Evolutionary conservation across 257 asterid species (phyloP).

Genomic region (Buddleja alternifolia): DNA sequence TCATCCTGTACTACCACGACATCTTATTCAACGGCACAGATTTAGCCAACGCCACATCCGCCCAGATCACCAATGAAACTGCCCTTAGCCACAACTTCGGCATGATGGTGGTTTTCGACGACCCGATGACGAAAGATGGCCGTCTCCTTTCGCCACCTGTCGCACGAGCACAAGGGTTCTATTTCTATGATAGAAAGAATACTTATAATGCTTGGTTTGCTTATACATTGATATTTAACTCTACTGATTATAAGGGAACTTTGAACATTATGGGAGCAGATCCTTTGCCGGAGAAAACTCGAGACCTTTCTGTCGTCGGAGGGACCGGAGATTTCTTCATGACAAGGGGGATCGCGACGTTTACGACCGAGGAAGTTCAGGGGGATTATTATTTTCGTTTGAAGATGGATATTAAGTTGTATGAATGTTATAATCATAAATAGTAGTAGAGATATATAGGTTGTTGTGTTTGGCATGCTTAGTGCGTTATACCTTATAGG

Average conservation of each 20-base stretch:
- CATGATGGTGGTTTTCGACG: slow-evolving; percentile 56
- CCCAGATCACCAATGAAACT: slow-evolving; percentile 30
- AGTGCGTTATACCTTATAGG: too few relatives aligned
- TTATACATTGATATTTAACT: slow-evolving; percentile 56
- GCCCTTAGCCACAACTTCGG: slow-evolving; percentile 46
- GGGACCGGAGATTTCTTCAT: slow-evolving; percentile 76
- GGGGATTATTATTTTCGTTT: slow-evolving; percentile 63
- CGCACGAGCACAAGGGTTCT: slow-evolving; percentile 65
- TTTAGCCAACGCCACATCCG: slow-evolving; percentile 56
- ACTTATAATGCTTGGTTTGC: slow-evolving; percentile 64
- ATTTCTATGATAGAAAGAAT: slow-evolving; percentile 56
- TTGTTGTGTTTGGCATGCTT: not conserved
- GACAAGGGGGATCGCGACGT: slow-evolving; percentile 62
- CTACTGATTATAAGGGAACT: slow-evolving; percentile 53
- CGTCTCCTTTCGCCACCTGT: slow-evolving; percentile 45
- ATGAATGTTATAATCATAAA: slow-evolving; percentile 45
- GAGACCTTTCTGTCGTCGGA: slow-evolving; percentile 64
- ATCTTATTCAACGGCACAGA: slow-evolving; percentile 63
- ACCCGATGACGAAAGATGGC: slow-evolving; percentile 55
- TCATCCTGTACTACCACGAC: slow-evolving; percentile 66
- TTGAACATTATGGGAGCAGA: slow-evolving; percentile 65
- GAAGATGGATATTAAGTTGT: slow-evolving; percentile 69
- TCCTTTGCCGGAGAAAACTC: slow-evolving; percentile 41
- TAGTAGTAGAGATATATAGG: not conserved
- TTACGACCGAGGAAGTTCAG: slow-evolving; percentile 44